Evolutionary conservation across 1,284 basidiomycete species (phyloP).

Genomic region (Sporisorium graminicola): DNA sequence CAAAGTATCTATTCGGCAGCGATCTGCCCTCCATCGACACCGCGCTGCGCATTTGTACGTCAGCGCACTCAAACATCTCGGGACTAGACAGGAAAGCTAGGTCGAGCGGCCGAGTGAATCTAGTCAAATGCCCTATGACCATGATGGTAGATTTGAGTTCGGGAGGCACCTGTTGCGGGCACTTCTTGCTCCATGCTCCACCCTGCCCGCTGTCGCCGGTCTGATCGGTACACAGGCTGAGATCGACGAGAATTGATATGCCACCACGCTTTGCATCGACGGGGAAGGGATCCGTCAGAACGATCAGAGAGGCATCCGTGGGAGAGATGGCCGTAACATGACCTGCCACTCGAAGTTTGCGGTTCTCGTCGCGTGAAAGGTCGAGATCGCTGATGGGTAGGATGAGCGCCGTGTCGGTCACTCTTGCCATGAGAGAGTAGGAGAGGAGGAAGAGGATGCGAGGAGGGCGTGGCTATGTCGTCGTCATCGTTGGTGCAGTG

Average conservation of each 20-base stretch:
- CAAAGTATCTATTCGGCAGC: conserved; percentile 27
- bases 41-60: not conserved
- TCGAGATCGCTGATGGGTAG: conserved; percentile 40
- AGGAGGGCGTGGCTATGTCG: not conserved
- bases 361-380: conserved; percentile 8
- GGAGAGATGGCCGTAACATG: conserved; percentile 25
- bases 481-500: not conserved
- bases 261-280: too few species aligned
- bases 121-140: conserved; percentile 30
- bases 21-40: not conserved
- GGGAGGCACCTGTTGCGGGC: conserved; percentile 7
- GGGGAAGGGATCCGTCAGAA: conserved; percentile 22
- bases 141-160: conserved; percentile 26
- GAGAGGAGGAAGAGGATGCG: not conserved
- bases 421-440: not conserved
- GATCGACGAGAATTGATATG: conserved; percentile 27
- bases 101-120: not conserved
- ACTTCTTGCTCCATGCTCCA: not conserved
- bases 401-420: conserved; percentile 17
- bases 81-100: not conserved
- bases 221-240: conserved; percentile 27
- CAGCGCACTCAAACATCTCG: not conserved
- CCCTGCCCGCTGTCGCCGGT: not conserved
- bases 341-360: conserved; percentile 39
- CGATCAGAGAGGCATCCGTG: conserved; percentile 11